Evolutionary conservation across 305 asterid species (phyloP), one percentile per base, ranked within the genome.

Genomic region (Euphrasia arctica): DNA sequence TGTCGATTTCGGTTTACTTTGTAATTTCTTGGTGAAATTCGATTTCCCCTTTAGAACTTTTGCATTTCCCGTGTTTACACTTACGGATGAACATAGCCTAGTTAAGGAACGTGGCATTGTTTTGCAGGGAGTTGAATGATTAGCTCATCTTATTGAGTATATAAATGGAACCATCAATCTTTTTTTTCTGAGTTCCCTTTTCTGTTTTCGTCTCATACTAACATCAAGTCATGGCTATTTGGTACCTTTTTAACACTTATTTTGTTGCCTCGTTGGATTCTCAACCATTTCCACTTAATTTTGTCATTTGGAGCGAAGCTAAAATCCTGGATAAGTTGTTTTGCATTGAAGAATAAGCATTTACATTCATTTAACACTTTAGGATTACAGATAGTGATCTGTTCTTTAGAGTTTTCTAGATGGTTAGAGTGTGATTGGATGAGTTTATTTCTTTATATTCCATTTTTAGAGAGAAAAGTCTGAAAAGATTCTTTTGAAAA

Each of bases 1-100:
- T 2, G 7, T 49, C 50, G 57, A n/a, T 62, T 51, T 31, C 41
- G 57, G 64, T 63, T 55, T 59, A 50, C 49, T 65, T 42, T 64
- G 54, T n/a, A 41, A 60, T 51, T 18, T 18, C 22, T 18, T 18
- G 22, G 22, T 18, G 22, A 18, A 18, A 18, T 18, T 18, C 22
- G 22, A 18, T 18, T 58, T 12, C 56, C 58, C 41, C 13, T 52
- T n/a, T 39, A 8, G 45, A 60, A 65, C 54, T 28, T 47, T 47
- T 13, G 52, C 52, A n/a, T 47, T n/a, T 47, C 18, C n/a, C 4
- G 52, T 13, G 52, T 47, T 47, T 47, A 47, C 52, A 47, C 11
- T 47, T 47, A 47, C 52, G n/a, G 52, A 47, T 47, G 14, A 45
- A 1, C 15, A 4, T 29, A 25, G 12, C 4, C 54, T 58, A 58